These are phyloP conservation scores for Plasmodium adleri DNA, from an alignment of 169 alveolate species.

Conservation along the genomic window DNA sequence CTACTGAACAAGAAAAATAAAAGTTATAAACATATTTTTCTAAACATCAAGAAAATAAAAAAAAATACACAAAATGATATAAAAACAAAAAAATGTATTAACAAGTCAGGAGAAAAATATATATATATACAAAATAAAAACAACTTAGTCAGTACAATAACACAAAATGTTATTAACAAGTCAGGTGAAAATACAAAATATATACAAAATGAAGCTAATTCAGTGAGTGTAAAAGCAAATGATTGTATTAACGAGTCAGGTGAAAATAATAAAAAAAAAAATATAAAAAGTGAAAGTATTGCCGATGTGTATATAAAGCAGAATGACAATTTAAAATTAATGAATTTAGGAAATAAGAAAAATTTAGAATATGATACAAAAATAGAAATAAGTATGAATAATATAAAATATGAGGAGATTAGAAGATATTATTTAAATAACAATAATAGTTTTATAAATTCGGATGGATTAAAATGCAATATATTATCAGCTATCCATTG, in stretches of 20 bases:
- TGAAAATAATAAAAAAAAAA: neutral
- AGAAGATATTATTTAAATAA: slow-evolving; percentile 29
- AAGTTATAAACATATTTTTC: too few species aligned
- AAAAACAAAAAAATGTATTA: neutral
- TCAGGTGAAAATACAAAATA: too few species aligned
- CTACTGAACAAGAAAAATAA: too few species aligned
- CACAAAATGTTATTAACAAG: too few species aligned
- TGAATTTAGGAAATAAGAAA: neutral
- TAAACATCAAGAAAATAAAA: too few species aligned
- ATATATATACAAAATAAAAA: too few species aligned
- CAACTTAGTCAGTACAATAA: too few species aligned
- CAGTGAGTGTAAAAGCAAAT: too few species aligned
- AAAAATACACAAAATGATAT: too few species aligned
- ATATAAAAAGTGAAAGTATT: neutral
- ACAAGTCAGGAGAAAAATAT: too few species aligned
- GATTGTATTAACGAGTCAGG: neutral
- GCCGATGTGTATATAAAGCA: neutral
- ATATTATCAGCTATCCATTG: slow-evolving; percentile 36
- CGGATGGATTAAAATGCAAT: slow-evolving; percentile 41
- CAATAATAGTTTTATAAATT: slow-evolving; percentile 18
- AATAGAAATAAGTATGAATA: neutral
- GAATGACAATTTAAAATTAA: slow-evolving; percentile 1
- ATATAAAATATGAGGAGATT: slow-evolving; percentile 11
- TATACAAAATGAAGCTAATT: too few species aligned
- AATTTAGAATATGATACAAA: neutral